Evolutionary conservation across 176 grass and related monocot genomes (phyloP), one percentile per base, ranked within the genome.

Genomic region (Oropetium thomaeum): DNA sequence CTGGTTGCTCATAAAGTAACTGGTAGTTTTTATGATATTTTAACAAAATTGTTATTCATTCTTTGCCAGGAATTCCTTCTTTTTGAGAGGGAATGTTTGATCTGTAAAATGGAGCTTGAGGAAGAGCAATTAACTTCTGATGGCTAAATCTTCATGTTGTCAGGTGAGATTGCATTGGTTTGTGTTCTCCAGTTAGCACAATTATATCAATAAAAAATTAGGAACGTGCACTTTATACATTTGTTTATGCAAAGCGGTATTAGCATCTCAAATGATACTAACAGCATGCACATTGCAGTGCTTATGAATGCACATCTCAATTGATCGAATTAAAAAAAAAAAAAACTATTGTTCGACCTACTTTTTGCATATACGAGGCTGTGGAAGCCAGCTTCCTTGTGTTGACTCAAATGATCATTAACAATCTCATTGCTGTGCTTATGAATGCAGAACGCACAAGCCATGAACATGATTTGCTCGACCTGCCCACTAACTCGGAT

Each of bases 81-180:
- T 71, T 89, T 97, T 23, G 80, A 93, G 78, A 93, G 95, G 81
- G 91, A 97, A 63, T 89, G 62, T 34, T 82, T 84, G 55, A 53
- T 93, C 69, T 85, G 71, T 62, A 86, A 77, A 89, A 93, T 97
- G 95, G 84, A 91, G 66, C 62, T 92, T 31, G 88, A 97, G 72
- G 95, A 93, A 69, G 90, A 93, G 62, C 62, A 69, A 14, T 71
- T 58, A 66, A 31, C 68, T 64, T 35, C 20, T 49, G 80, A 89
- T 84, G 44, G 74, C 74, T 87, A 61, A 61, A 33, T 4, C 10
- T 47, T 40, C 6, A 14, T 31, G 14, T 29, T 71, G 63, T 82
- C 69, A 85, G 72, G 67, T 82, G 39, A 9, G 30, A 39, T 58
- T 10, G 5, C 30, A 57, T 9, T 33, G 14, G 26, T 32, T 27